phyloP scores from a whole-genome alignment of 305 asterid species.

The Fraxinus ornus region DNA sequence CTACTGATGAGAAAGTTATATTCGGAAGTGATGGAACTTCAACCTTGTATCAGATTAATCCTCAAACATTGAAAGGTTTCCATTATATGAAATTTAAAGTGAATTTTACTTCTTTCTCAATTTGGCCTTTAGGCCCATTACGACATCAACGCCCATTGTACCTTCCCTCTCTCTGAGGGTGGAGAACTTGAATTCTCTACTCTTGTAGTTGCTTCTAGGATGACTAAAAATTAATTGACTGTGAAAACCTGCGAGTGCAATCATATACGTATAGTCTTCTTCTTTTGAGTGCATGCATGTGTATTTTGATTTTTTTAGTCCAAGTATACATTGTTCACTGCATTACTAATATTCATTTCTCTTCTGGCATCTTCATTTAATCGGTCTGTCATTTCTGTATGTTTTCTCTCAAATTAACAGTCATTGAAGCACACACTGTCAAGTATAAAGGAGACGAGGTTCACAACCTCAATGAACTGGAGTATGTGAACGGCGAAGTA shows the following conservation, averaged over 20 bases:
- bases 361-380: neutral
- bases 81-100: slow-evolving; percentile 6
- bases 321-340: neutral
- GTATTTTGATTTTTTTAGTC: neutral
- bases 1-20: slow-evolving; percentile 67
- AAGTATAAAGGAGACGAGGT: slow-evolving; percentile 74
- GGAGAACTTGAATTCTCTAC: neutral
- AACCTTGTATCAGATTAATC: slow-evolving; percentile 67
- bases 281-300: neutral
- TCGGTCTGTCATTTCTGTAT: neutral
- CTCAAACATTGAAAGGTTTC: slow-evolving; percentile 61
- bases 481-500: slow-evolving; percentile 81
- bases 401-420: slow-evolving; percentile 35
- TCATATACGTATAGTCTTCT: neutral
- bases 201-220: neutral
- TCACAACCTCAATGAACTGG: slow-evolving; percentile 79
- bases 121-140: neutral
- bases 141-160: neutral
- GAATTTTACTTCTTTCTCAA: neutral
- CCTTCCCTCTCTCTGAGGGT: neutral
- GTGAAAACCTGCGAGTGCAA: neutral
- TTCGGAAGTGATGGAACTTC: slow-evolving; percentile 92
- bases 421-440: slow-evolving; percentile 50
- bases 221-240: neutral
- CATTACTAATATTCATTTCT: neutral